These are phyloP conservation scores for Calonectria leucothoes DNA, from an alignment of 2,329 filamentous ascomycete species.

Conservation along the genomic window DNA sequence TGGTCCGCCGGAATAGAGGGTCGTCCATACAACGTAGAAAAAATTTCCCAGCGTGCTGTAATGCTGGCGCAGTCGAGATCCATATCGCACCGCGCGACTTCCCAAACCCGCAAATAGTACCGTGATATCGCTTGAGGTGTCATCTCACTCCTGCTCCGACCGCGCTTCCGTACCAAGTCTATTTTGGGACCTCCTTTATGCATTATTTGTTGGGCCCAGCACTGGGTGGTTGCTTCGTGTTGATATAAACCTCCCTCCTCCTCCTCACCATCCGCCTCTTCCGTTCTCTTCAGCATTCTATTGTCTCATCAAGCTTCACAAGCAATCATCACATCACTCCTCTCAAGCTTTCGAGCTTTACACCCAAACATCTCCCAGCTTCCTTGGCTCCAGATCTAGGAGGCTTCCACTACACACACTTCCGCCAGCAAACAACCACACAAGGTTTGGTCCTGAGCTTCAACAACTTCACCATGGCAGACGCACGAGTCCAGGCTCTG, in stretches of 20 bases:
- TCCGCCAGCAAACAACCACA: not conserved
- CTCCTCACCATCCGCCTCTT: conserved; percentile 29
- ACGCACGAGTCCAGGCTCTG: conserved; percentile 46
- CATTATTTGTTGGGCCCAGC: not conserved
- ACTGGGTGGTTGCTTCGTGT: conserved; percentile 18
- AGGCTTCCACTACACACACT: not conserved
- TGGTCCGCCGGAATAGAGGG: not conserved
- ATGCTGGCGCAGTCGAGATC: conserved; percentile 20
- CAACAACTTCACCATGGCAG: conserved; percentile 8
- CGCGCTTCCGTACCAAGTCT: conserved; percentile 10
- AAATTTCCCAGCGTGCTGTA: not conserved
- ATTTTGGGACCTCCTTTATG: conserved; percentile 19
- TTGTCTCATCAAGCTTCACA: conserved; percentile 11
- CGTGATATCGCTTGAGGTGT: conserved; percentile 18
- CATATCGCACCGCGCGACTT: not conserved
- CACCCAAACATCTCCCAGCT: not conserved
- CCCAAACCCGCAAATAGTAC: conserved; percentile 15
- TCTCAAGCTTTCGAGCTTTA: conserved; percentile 5
- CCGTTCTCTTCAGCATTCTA: conserved; percentile 34
- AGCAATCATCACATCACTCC: conserved; percentile 7
- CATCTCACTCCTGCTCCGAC: conserved; percentile 20
- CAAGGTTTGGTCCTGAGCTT: not conserved
- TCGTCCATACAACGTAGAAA: not conserved
- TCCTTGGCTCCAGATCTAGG: not conserved
- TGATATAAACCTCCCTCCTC: conserved; percentile 40